Percentiles rank a stretch among this genome's conserved stretches.
Conservation (phyloP, 495 filamentous ascomycete species). For the Daldinia childiae region DNA sequence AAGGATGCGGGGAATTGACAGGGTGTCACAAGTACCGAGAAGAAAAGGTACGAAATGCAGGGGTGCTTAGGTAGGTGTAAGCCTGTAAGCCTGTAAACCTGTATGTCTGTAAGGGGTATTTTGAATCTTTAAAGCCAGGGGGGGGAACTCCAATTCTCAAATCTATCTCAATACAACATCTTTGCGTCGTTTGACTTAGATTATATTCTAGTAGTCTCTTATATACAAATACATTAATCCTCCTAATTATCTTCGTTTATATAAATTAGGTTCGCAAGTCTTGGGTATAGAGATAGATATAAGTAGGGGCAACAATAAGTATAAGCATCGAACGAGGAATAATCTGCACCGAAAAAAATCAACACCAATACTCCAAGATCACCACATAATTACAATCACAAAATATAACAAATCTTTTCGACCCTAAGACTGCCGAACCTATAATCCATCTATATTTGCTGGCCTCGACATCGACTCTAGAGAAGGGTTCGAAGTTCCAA, state of each 20-base stretch:
- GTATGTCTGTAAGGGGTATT: not conserved
- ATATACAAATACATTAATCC: not conserved
- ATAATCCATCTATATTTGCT: not conserved
- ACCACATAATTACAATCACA: not conserved
- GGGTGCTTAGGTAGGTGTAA: not conserved
- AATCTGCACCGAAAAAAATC: not conserved
- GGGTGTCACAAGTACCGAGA: not conserved
- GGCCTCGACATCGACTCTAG: slow-evolving; percentile 2
- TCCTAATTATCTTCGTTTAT: not conserved
- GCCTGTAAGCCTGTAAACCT: not conserved
- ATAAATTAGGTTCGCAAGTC: too few relatives aligned
- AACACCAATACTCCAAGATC: not conserved
- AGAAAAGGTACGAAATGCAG: not conserved
- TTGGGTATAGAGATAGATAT: too few relatives aligned
- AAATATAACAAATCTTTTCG: not conserved
- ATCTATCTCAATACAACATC: too few relatives aligned
- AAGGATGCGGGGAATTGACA: slow-evolving; percentile 1
- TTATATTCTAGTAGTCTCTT: too few relatives aligned
- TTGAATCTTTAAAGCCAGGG: not conserved
- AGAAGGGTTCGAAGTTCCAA: slow-evolving; percentile 15
- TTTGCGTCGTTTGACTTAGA: too few relatives aligned
- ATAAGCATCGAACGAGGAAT: not conserved
- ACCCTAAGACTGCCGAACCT: not conserved
- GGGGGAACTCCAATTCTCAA: too few relatives aligned
- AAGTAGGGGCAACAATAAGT: not conserved